A percentile compares a stretch with the other conserved stretches of the same genome.
Evolutionary conservation across 495 filamentous ascomycete genomes (phyloP).

Genomic region (Aspergillus haitiensis): DNA sequence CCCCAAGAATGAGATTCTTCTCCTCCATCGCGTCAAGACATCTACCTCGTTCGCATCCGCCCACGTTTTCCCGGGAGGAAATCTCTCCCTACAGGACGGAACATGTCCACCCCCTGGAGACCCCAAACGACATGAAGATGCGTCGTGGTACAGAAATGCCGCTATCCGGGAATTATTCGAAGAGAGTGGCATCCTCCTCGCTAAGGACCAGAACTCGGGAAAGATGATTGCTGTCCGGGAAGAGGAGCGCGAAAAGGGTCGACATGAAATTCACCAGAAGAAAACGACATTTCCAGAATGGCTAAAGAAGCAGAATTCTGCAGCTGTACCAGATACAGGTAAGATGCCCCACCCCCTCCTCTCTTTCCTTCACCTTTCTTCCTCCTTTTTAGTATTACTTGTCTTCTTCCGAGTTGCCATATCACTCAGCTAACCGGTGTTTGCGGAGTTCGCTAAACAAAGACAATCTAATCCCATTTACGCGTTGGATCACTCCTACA

Average conservation of each 20-base stretch:
- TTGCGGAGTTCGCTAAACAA: background rate
- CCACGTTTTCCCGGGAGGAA: slow-evolving; percentile 96
- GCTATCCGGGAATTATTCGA: slow-evolving; percentile 93
- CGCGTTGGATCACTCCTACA: slow-evolving; percentile 84
- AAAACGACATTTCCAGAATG: slow-evolving; percentile 64
- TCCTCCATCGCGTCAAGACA: slow-evolving; percentile 80
- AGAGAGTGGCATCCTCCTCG: slow-evolving; percentile 87
- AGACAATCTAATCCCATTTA: slow-evolving; percentile 77
- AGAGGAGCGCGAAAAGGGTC: slow-evolving; percentile 60
- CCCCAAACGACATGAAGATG: slow-evolving; percentile 62
- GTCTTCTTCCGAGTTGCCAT: too few species aligned
- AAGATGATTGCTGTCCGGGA: slow-evolving; percentile 59
- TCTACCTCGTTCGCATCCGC: slow-evolving; percentile 85
- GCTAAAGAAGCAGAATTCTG: slow-evolving; percentile 59
- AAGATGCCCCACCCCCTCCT: slow-evolving; percentile 17
- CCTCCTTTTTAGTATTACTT: background rate
- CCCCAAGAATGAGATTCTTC: slow-evolving; percentile 78
- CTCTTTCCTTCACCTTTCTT: background rate
- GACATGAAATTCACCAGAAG: slow-evolving; percentile 64
- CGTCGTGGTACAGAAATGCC: slow-evolving; percentile 66
- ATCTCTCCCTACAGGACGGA: slow-evolving; percentile 70
- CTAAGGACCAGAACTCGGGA: slow-evolving; percentile 47
- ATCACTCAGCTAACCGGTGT: too few species aligned
- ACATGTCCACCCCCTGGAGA: slow-evolving; percentile 48
- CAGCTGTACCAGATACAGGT: slow-evolving; percentile 68